phyloP scores from a whole-genome alignment of 2,329 filamentous ascomycete genomes.

The Pestalotiopsis sp. region DNA sequence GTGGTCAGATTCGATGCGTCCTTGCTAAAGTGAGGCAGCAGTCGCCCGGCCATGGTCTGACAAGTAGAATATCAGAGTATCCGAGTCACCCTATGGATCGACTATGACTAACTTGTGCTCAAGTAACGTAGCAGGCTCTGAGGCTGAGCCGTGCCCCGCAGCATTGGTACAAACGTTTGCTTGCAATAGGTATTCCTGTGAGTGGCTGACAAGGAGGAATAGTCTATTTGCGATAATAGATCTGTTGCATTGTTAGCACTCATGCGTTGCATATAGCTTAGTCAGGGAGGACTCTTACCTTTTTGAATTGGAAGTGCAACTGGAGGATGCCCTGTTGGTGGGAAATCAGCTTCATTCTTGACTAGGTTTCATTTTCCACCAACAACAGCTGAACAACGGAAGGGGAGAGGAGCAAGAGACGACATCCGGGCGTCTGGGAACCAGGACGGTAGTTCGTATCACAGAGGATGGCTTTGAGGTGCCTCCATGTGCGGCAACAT shows the following conservation, averaged over 20 bases:
- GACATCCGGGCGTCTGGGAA: conserved; percentile 12
- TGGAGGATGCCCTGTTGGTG: conserved; percentile 80
- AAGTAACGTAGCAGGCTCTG: not conserved
- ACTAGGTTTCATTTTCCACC: conserved; percentile 14
- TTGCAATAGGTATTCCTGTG: not conserved
- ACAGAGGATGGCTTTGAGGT: conserved; percentile 18
- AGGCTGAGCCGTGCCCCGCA: not conserved
- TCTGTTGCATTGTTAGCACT: conserved; percentile 31
- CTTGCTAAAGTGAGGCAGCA: conserved; percentile 18
- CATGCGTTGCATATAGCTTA: not conserved
- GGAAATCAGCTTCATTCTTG: conserved; percentile 27
- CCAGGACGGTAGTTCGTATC: conserved; percentile 15
- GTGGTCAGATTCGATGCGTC: conserved; percentile 14
- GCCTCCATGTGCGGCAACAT: not conserved
- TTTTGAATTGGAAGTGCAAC: conserved; percentile 98
- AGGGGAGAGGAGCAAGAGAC: conserved; percentile 20
- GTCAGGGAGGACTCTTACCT: conserved; percentile 55
- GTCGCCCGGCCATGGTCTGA: conserved; percentile 25
- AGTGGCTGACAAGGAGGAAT: not conserved
- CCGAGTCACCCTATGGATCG: conserved; percentile 15
- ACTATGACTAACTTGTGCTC: not conserved
- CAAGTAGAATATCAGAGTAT: conserved; percentile 12
- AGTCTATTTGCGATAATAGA: conserved; percentile 40
- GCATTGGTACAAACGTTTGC: not conserved
- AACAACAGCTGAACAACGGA: conserved; percentile 15